Conservation (phyloP, 306 rosid species). For the Datisca glomerata region DNA sequence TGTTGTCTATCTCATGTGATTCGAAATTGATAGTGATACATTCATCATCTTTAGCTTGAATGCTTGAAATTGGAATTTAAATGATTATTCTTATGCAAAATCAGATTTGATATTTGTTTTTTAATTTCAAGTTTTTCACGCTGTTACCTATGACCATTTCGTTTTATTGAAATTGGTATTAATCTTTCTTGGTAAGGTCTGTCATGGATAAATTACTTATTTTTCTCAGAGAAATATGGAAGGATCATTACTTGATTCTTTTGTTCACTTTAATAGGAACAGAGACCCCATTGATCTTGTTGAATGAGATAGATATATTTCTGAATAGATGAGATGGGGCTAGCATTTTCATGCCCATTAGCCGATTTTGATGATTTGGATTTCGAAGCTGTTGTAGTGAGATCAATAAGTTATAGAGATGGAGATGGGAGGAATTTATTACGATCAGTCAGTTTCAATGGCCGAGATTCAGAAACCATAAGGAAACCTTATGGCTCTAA, state of each 20-base stretch:
- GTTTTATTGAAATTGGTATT: neutral
- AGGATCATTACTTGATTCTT: no score
- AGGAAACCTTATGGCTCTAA: slow-evolving; percentile 16
- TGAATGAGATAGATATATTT: neutral
- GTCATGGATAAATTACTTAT: neutral
- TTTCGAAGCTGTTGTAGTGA: slow-evolving; percentile 22
- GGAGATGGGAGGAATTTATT: slow-evolving; percentile 19
- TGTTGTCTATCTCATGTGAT: no score
- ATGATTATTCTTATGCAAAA: no score
- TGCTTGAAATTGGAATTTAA: no score
- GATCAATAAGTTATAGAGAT: slow-evolving; percentile 15
- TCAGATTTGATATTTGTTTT: neutral
- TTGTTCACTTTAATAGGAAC: slow-evolving; percentile 13
- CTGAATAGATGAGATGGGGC: slow-evolving; percentile 24
- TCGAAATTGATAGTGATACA: no score
- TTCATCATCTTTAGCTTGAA: no score
- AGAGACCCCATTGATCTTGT: slow-evolving; percentile 10
- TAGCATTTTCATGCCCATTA: slow-evolving; percentile 16
- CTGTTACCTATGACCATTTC: neutral
- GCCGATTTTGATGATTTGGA: slow-evolving; percentile 27
- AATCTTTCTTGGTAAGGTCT: neutral
- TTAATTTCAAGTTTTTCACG: neutral
- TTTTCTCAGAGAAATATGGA: no score
- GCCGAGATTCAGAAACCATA: slow-evolving; percentile 17
- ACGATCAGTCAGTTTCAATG: slow-evolving; percentile 21